Conservation (phyloP, 495 filamentous ascomycete species). For the Penicillium antarcticum region DNA sequence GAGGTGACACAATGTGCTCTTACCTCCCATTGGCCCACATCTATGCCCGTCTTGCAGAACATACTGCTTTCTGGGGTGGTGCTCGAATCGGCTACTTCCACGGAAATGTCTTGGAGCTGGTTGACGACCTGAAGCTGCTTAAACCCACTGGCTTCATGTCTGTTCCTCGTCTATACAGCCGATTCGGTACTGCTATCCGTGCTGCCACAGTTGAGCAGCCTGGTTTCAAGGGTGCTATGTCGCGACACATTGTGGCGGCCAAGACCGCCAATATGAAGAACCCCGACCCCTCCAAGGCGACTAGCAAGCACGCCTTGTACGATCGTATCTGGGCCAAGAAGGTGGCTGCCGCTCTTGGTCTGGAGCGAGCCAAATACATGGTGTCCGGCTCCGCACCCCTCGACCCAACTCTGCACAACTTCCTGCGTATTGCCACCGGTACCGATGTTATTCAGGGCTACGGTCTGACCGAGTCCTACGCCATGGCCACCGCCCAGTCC, state of each 20-base stretch:
- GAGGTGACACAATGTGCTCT: conserved; percentile 65
- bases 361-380: conserved; percentile 71
- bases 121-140: conserved; percentile 88
- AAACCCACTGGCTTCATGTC: conserved; percentile 81
- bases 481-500: conserved; percentile 66
- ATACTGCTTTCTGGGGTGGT: conserved; percentile 68
- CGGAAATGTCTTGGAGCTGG: conserved; percentile 79
- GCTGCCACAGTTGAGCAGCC: conserved; percentile 71
- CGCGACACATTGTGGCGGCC: conserved; percentile 70
- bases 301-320: conserved; percentile 80
- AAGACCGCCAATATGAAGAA: conserved; percentile 79
- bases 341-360: conserved; percentile 73
- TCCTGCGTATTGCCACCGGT: conserved; percentile 78
- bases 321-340: conserved; percentile 94
- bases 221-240: conserved; percentile 79
- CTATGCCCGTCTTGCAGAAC: conserved; percentile 80
- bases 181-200: conserved; percentile 80
- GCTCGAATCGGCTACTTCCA: conserved; percentile 90
- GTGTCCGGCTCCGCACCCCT: conserved; percentile 88
- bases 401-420: conserved; percentile 81
- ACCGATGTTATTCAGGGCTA: conserved; percentile 87
- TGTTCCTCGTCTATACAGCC: conserved; percentile 88
- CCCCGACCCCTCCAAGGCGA: conserved; percentile 62
- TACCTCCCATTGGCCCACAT: conserved; percentile 97
- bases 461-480: conserved; percentile 94